phyloP scores from a whole-genome alignment of 495 filamentous ascomycete genomes.

The Rhizodiscina lignyota region DNA sequence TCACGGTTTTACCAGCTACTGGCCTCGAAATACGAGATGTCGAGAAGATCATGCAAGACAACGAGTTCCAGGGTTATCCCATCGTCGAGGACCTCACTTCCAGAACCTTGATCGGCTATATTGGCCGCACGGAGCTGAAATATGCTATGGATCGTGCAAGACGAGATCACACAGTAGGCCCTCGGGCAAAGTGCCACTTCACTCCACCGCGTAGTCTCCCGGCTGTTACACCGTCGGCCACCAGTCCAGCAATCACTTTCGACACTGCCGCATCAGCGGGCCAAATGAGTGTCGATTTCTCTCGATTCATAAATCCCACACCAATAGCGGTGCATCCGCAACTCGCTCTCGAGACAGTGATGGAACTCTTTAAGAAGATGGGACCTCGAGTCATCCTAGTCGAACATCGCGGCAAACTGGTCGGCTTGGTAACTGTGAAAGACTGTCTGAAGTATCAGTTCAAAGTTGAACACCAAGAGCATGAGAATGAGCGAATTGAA shows the following conservation, averaged over 20 bases:
- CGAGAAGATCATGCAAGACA: slow-evolving; percentile 58
- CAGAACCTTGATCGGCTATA: slow-evolving; percentile 73
- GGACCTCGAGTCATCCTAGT: slow-evolving; percentile 87
- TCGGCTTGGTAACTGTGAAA: slow-evolving; percentile 85
- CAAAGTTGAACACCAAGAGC: slow-evolving; percentile 82
- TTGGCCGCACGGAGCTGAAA: slow-evolving; percentile 82
- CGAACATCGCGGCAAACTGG: slow-evolving; percentile 69
- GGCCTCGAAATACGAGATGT: slow-evolving; percentile 60
- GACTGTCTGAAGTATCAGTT: slow-evolving; percentile 97
- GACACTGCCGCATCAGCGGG: slow-evolving; percentile 40
- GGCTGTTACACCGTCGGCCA: slow-evolving; percentile 15
- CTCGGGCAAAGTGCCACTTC: slow-evolving; percentile 65
- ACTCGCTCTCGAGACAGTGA: slow-evolving; percentile 86
- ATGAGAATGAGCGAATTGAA: slow-evolving; percentile 37
- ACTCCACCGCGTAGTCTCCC: slow-evolving; percentile 38
- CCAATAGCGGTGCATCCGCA: slow-evolving; percentile 84
- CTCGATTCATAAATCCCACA: slow-evolving; percentile 75
- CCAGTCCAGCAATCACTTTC: slow-evolving; percentile 39
- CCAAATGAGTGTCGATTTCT: slow-evolving; percentile 58
- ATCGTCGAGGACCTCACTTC: slow-evolving; percentile 61
- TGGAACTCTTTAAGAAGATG: slow-evolving; percentile 98
- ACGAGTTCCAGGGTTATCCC: slow-evolving; percentile 88
- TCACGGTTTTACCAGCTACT: slow-evolving; percentile 54
- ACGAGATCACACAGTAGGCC: slow-evolving; percentile 49
- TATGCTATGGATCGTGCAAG: slow-evolving; percentile 85